phyloP scores from a whole-genome alignment of 805 yeast genomes.

The Pichia nakasei region DNA sequence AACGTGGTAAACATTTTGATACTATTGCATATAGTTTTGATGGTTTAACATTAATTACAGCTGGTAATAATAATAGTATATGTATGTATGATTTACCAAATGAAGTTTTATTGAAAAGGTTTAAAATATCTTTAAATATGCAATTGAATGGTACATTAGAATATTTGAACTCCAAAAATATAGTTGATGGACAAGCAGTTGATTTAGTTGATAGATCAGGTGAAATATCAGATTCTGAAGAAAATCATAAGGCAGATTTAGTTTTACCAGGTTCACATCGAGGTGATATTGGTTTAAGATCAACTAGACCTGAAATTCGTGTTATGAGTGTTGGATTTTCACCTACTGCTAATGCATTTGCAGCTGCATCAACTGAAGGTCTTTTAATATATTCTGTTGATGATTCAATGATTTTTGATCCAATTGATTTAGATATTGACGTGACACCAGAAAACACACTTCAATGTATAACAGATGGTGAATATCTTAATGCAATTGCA shows the following conservation, averaged over 20 bases:
- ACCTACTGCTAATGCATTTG: slow-evolving; percentile 85
- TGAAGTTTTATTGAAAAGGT: slow-evolving; percentile 76
- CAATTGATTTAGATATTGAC: slow-evolving; percentile 88
- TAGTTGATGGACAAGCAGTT: slow-evolving; percentile 84
- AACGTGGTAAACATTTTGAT: slow-evolving; percentile 76
- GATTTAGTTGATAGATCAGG: slow-evolving; percentile 80
- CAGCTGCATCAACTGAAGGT: slow-evolving; percentile 95
- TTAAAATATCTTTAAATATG: slow-evolving; percentile 84
- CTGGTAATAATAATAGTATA: slow-evolving; percentile 85
- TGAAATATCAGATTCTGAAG: slow-evolving; percentile 79
- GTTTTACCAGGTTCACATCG: slow-evolving; percentile 81
- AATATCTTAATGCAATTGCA: slow-evolving; percentile 68
- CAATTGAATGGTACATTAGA: slow-evolving; percentile 80
- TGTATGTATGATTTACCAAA: slow-evolving; percentile 87
- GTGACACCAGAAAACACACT: slow-evolving; percentile 74
- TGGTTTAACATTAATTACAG: slow-evolving; percentile 82
- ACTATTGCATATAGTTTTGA: slow-evolving; percentile 81
- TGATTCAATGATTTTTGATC: slow-evolving; percentile 71
- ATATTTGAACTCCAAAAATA: slow-evolving; percentile 64
- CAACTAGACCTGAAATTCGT: slow-evolving; percentile 72
- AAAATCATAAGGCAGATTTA: slow-evolving; percentile 43
- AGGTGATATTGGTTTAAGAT: slow-evolving; percentile 72
- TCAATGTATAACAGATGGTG: slow-evolving; percentile 49
- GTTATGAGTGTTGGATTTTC: slow-evolving; percentile 74
- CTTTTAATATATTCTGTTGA: slow-evolving; percentile 74